Evolutionary conservation across 805 yeast genomes (phyloP).

Genomic region (Barnettozyma californica): DNA sequence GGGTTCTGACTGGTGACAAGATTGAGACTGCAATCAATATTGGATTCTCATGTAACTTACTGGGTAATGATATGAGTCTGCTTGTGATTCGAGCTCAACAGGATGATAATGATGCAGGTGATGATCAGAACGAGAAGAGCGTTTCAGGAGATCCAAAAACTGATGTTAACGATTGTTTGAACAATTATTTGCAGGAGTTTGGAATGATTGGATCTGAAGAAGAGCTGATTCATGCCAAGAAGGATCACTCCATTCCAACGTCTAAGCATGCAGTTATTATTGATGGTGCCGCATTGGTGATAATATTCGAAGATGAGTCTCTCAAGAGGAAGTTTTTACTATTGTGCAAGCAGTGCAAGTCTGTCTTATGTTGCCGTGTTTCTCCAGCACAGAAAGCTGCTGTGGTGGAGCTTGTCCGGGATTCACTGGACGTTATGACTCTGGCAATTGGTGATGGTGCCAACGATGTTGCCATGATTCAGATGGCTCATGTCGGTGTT

Average conservation of each 20-base stretch:
- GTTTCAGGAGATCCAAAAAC: slow-evolving; percentile 28
- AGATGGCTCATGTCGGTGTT: slow-evolving; percentile 63
- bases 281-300: slow-evolving; percentile 70
- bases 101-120: slow-evolving; percentile 29
- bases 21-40: slow-evolving; percentile 83
- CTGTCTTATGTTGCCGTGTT: slow-evolving; percentile 78
- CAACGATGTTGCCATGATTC: slow-evolving; percentile 87
- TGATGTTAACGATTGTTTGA: slow-evolving; percentile 34
- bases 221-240: slow-evolving; percentile 48
- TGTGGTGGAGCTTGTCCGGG: slow-evolving; percentile 68
- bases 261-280: slow-evolving; percentile 64
- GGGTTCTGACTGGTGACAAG: slow-evolving; percentile 84
- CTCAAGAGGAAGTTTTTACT: slow-evolving; percentile 56
- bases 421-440: slow-evolving; percentile 73
- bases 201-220: slow-evolving; percentile 50
- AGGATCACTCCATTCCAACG: slow-evolving; percentile 62
- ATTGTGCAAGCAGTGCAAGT: slow-evolving; percentile 71
- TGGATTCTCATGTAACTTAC: slow-evolving; percentile 73
- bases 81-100: slow-evolving; percentile 51
- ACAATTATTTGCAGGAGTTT: slow-evolving; percentile 39
- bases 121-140: slow-evolving; percentile 28
- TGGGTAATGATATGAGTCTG: slow-evolving; percentile 69
- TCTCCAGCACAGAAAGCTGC: slow-evolving; percentile 81
- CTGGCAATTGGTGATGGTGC: slow-evolving; percentile 82
- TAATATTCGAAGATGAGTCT: slow-evolving; percentile 39